phyloP scores from a whole-genome alignment of 2,329 filamentous ascomycete genomes.

The Monascus ruber region DNA sequence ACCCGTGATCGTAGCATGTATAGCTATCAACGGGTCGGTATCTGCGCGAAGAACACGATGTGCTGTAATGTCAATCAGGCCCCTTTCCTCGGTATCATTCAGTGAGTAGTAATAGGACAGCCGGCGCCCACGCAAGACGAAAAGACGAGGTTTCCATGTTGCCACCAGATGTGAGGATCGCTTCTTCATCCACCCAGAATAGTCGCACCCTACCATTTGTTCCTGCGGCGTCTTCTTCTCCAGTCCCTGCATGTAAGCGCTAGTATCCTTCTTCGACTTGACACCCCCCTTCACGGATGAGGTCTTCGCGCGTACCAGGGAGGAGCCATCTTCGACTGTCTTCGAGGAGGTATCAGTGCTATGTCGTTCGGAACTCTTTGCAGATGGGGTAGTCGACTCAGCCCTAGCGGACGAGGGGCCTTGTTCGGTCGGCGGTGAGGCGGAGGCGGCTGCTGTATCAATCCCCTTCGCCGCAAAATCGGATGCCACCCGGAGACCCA shows the following conservation, averaged over 20 bases:
- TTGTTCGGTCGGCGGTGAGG: conserved; percentile 40
- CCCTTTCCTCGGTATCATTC: conserved; percentile 82
- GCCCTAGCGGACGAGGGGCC: conserved; percentile 60
- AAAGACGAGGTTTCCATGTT: conserved; percentile 95
- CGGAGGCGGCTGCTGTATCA: conserved; percentile 29
- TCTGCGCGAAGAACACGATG: conserved; percentile 93
- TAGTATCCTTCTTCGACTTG: conserved; percentile 87
- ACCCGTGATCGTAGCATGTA: conserved; percentile 85
- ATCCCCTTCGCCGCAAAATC: conserved; percentile 53
- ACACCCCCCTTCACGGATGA: conserved; percentile 31
- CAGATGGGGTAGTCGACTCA: conserved; percentile 58
- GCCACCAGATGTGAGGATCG: conserved; percentile 92
- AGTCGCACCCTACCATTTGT: conserved; percentile 78
- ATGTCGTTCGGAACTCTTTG: conserved; percentile 66
- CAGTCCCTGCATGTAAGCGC: conserved; percentile 80
- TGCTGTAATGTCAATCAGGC: conserved; percentile 93
- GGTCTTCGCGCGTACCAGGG: conserved; percentile 41
- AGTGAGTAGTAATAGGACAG: conserved; percentile 96
- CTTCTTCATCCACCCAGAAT: conserved; percentile 99
- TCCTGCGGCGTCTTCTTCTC: conserved; percentile 70
- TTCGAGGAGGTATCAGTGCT: conserved; percentile 52
- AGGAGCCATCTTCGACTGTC: conserved; percentile 36
- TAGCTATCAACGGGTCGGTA: conserved; percentile 75
- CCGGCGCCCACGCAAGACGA: conserved; percentile 81
- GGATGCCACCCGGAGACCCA: conserved; percentile 74